A percentile compares a stretch with the other conserved stretches of the same genome.
These are phyloP conservation scores for Musa schizocarpa DNA, from an alignment of 176 grass and related monocot genomes.

Conservation along the genomic window DNA sequence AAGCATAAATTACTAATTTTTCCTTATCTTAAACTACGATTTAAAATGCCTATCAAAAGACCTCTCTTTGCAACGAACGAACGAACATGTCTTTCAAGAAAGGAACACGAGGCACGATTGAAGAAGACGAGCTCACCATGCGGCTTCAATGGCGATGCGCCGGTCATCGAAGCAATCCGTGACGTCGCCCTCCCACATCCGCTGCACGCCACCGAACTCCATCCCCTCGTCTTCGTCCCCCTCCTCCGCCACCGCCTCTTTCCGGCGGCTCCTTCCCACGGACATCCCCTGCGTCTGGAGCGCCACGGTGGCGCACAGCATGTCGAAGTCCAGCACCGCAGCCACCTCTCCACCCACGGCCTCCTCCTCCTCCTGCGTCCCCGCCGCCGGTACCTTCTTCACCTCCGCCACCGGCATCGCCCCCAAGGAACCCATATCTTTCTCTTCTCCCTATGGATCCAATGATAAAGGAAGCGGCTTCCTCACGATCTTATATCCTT, in stretches of 20 bases:
- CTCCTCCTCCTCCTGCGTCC: conserved; percentile 24
- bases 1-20: too few relatives aligned
- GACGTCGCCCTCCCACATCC: conserved; percentile 92
- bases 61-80: too few relatives aligned
- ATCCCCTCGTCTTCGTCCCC: background rate
- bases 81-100: too few relatives aligned
- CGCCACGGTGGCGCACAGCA: conserved; percentile 89
- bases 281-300: conserved; percentile 32
- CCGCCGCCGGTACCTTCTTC: background rate
- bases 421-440: background rate
- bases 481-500: background rate
- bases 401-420: conserved; percentile 15
- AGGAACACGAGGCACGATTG: background rate
- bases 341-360: conserved; percentile 1
- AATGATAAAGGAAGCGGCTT: background rate
- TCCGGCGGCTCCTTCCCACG: conserved; percentile 14
- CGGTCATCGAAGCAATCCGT: conserved; percentile 77
- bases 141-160: conserved; percentile 72
- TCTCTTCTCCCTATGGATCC: background rate
- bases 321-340: conserved; percentile 87
- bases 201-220: conserved; percentile 41
- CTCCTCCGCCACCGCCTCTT: background rate
- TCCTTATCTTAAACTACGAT: too few relatives aligned
- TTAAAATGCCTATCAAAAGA: too few relatives aligned
- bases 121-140: conserved; percentile 50